phyloP scores from a whole-genome alignment of 805 yeast species.

The Wickerhamomyces pijperi region DNA sequence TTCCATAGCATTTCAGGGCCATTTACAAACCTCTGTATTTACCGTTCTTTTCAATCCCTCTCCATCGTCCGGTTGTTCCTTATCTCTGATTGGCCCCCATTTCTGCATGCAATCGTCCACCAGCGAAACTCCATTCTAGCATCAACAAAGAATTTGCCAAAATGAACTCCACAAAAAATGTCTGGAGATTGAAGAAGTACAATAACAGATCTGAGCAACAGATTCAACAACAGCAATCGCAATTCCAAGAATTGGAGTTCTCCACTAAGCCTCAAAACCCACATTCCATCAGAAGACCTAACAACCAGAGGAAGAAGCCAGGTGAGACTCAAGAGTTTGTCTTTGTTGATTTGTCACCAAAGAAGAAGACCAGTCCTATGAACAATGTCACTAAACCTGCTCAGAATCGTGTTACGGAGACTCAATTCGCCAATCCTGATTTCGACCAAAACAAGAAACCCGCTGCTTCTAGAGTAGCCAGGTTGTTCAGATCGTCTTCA shows the following conservation, averaged over 20 bases:
- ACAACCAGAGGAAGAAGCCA: conserved; percentile 8
- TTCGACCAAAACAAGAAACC: not conserved
- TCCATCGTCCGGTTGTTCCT: too few relatives aligned
- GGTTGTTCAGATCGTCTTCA: not conserved
- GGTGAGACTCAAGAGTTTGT: conserved; percentile 20
- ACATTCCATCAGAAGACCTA: conserved; percentile 16
- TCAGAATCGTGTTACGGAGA: not conserved
- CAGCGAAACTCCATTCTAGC: too few relatives aligned
- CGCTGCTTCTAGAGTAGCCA: not conserved
- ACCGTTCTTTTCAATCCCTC: too few relatives aligned
- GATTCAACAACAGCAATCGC: conserved; percentile 14
- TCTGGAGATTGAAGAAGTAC: conserved; percentile 19
- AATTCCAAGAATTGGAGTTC: conserved; percentile 17
- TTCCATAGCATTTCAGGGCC: too few relatives aligned
- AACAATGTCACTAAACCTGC: not conserved
- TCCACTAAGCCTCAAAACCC: conserved; percentile 8
- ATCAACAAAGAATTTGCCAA: too few relatives aligned
- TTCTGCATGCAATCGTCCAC: too few relatives aligned
- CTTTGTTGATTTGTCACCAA: conserved; percentile 19
- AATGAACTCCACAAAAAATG: conserved; percentile 12
- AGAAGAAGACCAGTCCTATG: conserved; percentile 10
- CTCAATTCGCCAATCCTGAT: not conserved
- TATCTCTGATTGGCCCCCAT: too few relatives aligned
- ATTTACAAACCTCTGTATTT: too few relatives aligned
- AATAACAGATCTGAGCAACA: conserved; percentile 13